These are phyloP conservation scores for Solanum paucissectum DNA, from an alignment of 257 asterid genomes.

Conservation along the genomic window DNA sequence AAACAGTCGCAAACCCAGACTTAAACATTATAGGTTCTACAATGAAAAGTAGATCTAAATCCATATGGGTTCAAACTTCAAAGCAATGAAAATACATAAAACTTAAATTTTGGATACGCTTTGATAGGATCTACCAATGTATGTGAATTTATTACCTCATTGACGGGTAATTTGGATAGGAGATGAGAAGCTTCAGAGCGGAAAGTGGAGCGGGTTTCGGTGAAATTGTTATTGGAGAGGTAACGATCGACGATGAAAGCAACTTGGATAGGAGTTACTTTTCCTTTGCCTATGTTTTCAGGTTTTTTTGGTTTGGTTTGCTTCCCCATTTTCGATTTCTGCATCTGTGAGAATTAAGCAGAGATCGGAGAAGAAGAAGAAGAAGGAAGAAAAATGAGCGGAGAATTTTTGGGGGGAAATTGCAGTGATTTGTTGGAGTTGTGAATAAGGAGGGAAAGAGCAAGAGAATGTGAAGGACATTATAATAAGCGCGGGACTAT, in stretches of 20 bases:
- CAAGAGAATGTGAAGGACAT: not conserved
- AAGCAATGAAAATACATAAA: not conserved
- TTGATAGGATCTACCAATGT: not conserved
- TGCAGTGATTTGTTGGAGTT: not conserved
- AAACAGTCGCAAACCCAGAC: no score
- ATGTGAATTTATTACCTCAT: slow-evolving; percentile 30
- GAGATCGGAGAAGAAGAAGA: not conserved
- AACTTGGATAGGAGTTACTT: slow-evolving; percentile 70
- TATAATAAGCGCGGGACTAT: not conserved
- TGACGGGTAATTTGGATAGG: slow-evolving; percentile 66
- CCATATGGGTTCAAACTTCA: not conserved
- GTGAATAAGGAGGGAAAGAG: not conserved
- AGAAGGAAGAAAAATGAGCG: not conserved
- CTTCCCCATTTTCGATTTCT: slow-evolving; percentile 34
- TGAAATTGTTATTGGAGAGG: slow-evolving; percentile 49
- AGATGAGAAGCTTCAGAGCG: slow-evolving; percentile 76
- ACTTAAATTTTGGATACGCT: not conserved
- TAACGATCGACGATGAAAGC: slow-evolving; percentile 93
- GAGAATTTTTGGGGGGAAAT: not conserved
- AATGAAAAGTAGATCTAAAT: not conserved
- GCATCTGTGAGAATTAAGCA: not conserved
- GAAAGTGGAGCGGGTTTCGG: slow-evolving; percentile 47
- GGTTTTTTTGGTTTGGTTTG: slow-evolving; percentile 30
- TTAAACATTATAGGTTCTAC: not conserved
- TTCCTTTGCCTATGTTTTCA: slow-evolving; percentile 61